These are phyloP conservation scores for Zymoseptoria passerinii DNA, from an alignment of 2,329 filamentous ascomycete genomes.

Conservation along the genomic window DNA sequence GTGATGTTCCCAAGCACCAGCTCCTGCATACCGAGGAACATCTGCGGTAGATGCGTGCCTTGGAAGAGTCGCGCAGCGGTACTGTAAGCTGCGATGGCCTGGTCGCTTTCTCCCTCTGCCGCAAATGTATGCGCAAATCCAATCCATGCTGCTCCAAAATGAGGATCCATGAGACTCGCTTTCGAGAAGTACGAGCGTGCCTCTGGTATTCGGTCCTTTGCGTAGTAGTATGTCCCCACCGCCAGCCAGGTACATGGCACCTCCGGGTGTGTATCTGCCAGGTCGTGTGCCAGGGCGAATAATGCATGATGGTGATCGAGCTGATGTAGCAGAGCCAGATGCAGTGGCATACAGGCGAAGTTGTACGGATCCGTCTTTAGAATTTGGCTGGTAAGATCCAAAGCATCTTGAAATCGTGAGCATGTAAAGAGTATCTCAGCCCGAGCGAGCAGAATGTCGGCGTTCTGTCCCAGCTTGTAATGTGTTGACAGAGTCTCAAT, in stretches of 20 bases:
- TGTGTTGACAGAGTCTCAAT: conserved; percentile 89
- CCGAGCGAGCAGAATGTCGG: conserved; percentile 80
- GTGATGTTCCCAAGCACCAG: conserved; percentile 91
- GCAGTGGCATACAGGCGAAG: conserved; percentile 79
- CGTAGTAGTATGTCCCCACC: conserved; percentile 89
- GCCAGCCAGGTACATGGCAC: conserved; percentile 91
- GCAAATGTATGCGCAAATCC: conserved; percentile 98
- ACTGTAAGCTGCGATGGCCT: conserved; percentile 94
- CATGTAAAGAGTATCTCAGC: conserved; percentile 91
- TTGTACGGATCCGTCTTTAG: conserved; percentile 80
- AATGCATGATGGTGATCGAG: conserved; percentile 78
- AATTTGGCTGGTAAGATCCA: conserved; percentile 75
- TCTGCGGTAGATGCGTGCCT: conserved; percentile 88
- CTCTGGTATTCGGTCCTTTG: conserved; percentile 82
- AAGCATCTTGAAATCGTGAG: conserved; percentile 81
- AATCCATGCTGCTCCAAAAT: conserved; percentile 97
- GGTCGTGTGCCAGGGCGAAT: conserved; percentile 84
- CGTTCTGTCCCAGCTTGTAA: conserved; percentile 77
- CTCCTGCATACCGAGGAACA: conserved; percentile 98
- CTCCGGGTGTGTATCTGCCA: conserved; percentile 83
- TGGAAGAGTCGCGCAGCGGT: conserved; percentile 92
- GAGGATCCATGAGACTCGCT: conserved; percentile 92
- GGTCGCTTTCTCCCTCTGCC: conserved; percentile 93
- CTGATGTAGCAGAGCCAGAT: conserved; percentile 85
- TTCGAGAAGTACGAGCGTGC: conserved; percentile 95